phyloP scores from a whole-genome alignment of 129 eudicot species.

The Centrapalus pauciflorus region DNA sequence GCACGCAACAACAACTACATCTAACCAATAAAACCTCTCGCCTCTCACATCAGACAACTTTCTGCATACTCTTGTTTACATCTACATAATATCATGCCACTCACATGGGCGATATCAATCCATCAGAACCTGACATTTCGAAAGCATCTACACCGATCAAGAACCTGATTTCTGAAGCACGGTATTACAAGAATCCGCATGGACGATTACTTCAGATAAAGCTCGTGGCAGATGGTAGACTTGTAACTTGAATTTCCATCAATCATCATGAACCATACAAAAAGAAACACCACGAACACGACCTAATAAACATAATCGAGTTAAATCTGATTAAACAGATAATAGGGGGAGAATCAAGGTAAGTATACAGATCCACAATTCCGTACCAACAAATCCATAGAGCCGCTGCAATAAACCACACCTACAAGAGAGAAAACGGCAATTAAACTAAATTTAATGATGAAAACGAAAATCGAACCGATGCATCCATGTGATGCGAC shows the following conservation, averaged over 20 bases:
- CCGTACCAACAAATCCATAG: not conserved
- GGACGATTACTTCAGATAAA: not conserved
- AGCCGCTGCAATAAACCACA: not conserved
- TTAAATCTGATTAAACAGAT: not conserved
- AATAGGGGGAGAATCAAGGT: not conserved
- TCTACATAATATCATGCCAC: not conserved
- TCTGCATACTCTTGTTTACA: not conserved
- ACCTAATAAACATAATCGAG: not conserved
- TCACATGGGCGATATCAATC: not conserved
- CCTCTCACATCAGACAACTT: not conserved
- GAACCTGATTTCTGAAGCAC: not conserved
- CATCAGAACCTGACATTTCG: not conserved
- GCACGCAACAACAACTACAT: not conserved
- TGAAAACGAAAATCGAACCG: too few species aligned
- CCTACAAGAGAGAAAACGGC: not conserved
- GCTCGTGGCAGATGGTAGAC: not conserved
- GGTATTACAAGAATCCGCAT: not conserved
- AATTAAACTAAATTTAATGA: not conserved
- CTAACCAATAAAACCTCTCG: not conserved
- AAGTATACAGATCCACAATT: not conserved
- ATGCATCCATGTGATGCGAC: too few species aligned
- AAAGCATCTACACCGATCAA: too few species aligned
- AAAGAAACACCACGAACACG: not conserved
- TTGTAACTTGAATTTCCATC: not conserved
- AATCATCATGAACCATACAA: not conserved